Evolutionary conservation across 2,329 filamentous ascomycete genomes (phyloP).

Genomic region (Chalara sp.): DNA sequence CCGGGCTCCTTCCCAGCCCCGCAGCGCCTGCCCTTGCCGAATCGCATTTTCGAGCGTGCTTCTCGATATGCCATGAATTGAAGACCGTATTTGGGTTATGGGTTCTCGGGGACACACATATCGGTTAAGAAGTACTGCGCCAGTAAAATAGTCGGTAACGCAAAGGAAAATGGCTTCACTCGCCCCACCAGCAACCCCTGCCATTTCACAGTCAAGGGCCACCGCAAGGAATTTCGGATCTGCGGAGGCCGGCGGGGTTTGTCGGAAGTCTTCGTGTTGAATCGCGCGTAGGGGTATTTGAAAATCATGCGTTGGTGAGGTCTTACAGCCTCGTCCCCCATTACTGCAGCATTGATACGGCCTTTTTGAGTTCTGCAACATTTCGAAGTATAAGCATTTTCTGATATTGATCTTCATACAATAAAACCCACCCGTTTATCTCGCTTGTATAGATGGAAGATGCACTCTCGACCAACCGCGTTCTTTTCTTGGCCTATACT

Average conservation of each 20-base stretch:
- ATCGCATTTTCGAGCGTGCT: constrained; percentile 27
- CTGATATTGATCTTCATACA: not conserved
- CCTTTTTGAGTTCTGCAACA: constrained; percentile 5
- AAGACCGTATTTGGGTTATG: constrained; percentile 32
- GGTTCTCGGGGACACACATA: constrained; percentile 31
- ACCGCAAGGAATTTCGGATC: constrained; percentile 28
- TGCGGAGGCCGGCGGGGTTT: constrained; percentile 7
- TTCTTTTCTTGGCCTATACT: constrained; percentile 4
- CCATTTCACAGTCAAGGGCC: constrained; percentile 44
- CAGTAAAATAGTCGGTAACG: constrained; percentile 39
- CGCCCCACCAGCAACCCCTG: constrained; percentile 25
- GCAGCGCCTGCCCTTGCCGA: constrained; percentile 25
- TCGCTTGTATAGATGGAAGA: constrained; percentile 10
- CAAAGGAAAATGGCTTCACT: constrained; percentile 31
- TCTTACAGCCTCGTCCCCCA: constrained; percentile 7
- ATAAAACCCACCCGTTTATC: constrained; percentile 11
- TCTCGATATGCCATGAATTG: constrained; percentile 33
- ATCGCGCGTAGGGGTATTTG: constrained; percentile 5
- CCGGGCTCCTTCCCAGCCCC: constrained; percentile 37
- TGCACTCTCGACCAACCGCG: constrained; percentile 1
- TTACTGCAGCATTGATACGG: constrained; percentile 12
- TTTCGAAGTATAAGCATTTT: not conserved
- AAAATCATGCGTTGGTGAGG: constrained; percentile 12
- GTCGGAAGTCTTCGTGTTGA: constrained; percentile 7
- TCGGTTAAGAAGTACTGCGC: constrained; percentile 36